Base-by-base conservation (phyloP, 73 alveolate species). In the Paramecium caudatum region DNA sequence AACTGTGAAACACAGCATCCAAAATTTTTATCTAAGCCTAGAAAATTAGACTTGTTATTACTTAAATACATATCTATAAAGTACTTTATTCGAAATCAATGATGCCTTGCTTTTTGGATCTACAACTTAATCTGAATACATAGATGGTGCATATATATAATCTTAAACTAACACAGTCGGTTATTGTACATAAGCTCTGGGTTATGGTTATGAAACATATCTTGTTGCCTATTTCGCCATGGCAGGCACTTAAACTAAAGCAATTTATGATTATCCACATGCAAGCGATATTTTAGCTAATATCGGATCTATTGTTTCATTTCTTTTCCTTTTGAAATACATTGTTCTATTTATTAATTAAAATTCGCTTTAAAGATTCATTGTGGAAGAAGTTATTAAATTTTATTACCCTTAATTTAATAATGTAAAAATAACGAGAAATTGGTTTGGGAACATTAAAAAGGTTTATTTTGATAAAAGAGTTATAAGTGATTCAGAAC, bases 231-330 rank as follows among this genome's bases (percentile, higher is more conserved):
- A 33, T 34, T 0, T 30, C 16, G 55, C 15, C 10, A 33, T 36
- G 47, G 15, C 27, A 3, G 47, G 47, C 1, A 65, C 27, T 36
- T n/a, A 65, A 12, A 36, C n/a, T 2, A 65, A 33, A 65, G 39
- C 49, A 0, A 65, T 65, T 65, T 33, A 12, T 36, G 83, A 65
- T 32, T 65, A 33, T 65, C 49, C 83, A 13, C 10, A 32, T 65
- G 34, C 32, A 0, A 49, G 83, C 0, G 83, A 65, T 13, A 15
- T 65, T 0, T 65, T 65, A 3, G 83, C 83, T 10, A 65, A 65
- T 65, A 65, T 65, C n/a, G 83, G 83, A 3, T 65, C 83, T 13
- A 36, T 65, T 65, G 83, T 65, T 32, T 65, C 83, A 10, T 36
- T 65, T 10, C 55, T 65, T 3, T 65, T 65, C 16, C 32, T 65